Percentiles rank a stretch among this genome's conserved stretches.
Conservation (phyloP, 495 filamentous ascomycete species). For the Peziza echinospora region DNA sequence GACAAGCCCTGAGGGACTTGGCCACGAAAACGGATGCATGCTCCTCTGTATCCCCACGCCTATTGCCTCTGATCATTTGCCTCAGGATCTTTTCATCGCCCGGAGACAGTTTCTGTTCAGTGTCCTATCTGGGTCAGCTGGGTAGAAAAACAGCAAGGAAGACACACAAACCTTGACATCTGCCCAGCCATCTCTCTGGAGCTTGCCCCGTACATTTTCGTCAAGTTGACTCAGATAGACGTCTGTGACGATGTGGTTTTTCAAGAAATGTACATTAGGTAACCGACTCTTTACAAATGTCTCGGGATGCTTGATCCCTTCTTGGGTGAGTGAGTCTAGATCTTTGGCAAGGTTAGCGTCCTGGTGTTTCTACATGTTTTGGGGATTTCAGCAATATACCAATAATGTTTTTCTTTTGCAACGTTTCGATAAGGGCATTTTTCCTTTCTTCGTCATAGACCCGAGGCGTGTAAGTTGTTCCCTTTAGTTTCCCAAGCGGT, state of each 20-base stretch:
- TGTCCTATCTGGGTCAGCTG: too few relatives aligned
- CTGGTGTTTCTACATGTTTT: too few relatives aligned
- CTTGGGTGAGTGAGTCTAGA: too few relatives aligned
- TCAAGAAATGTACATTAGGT: constrained; percentile 6
- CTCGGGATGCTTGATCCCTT: too few relatives aligned
- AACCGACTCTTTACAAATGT: too few relatives aligned
- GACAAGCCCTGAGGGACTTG: constrained; percentile 6
- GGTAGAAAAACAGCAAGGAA: too few relatives aligned
- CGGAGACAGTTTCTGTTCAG: too few relatives aligned
- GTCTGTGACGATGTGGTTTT: constrained; percentile 11
- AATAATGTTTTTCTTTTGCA: constrained; percentile 9
- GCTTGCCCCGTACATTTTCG: constrained; percentile 3
- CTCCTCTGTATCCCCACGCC: constrained; percentile 5
- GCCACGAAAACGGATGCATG: constrained; percentile 8
- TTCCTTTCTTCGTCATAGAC: constrained; percentile 6
- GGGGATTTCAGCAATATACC: too few relatives aligned
- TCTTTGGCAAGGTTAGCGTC: too few relatives aligned
- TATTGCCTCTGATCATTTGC: constrained; percentile 5
- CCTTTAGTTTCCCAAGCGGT: constrained; percentile 1
- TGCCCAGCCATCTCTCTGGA: constrained; percentile 14
- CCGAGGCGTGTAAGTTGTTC: constrained; percentile 6
- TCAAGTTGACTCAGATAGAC: constrained; percentile 8
- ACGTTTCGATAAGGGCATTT: constrained; percentile 8
- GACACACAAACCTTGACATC: constrained; percentile 11
- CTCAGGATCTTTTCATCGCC: constrained; percentile 9